A percentile compares a stretch with the other conserved stretches of the same genome.
Evolutionary conservation across 345 rosid species (phyloP).

Genomic region (Tarenaya hassleriana): DNA sequence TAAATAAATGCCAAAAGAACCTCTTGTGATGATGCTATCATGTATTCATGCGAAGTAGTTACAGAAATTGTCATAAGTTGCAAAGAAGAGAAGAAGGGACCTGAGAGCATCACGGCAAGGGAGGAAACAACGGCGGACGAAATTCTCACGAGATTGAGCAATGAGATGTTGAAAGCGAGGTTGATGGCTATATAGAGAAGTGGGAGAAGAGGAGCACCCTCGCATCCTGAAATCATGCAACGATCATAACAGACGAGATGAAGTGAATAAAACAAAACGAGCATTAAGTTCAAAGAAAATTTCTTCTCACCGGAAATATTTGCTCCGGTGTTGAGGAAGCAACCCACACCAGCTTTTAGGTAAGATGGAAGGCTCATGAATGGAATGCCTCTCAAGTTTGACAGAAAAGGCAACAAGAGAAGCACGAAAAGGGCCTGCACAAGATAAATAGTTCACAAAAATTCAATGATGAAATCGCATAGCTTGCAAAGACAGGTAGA

Average conservation of each 20-base stretch:
- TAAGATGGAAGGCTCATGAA: slow-evolving; percentile 55
- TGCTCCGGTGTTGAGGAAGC: slow-evolving; percentile 62
- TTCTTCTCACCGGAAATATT: slow-evolving; percentile 49
- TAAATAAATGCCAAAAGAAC: background rate
- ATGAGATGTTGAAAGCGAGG: slow-evolving; percentile 67
- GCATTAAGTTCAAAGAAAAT: too few relatives aligned
- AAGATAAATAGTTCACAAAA: background rate
- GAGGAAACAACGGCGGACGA: slow-evolving; percentile 77
- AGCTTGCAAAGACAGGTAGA: too few relatives aligned
- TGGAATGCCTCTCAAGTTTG: slow-evolving; percentile 80
- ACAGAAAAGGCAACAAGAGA: slow-evolving; percentile 62
- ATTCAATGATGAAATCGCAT: slow-evolving; percentile 6
- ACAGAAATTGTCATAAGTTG: background rate
- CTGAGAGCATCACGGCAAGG: slow-evolving; percentile 61
- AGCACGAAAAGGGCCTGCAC: slow-evolving; percentile 81
- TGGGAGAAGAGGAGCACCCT: slow-evolving; percentile 76
- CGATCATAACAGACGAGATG: slow-evolving; percentile 4
- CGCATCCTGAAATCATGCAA: slow-evolving; percentile 44
- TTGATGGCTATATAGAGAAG: slow-evolving; percentile 60
- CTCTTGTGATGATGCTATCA: too few relatives aligned
- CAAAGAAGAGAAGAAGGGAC: slow-evolving; percentile 30
- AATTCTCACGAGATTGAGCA: slow-evolving; percentile 59
- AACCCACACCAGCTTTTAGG: slow-evolving; percentile 72
- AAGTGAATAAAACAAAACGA: background rate
- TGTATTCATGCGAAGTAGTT: background rate